Evolutionary conservation across 257 asterid genomes (phyloP).

Genomic region (Nicotiana undulata): DNA sequence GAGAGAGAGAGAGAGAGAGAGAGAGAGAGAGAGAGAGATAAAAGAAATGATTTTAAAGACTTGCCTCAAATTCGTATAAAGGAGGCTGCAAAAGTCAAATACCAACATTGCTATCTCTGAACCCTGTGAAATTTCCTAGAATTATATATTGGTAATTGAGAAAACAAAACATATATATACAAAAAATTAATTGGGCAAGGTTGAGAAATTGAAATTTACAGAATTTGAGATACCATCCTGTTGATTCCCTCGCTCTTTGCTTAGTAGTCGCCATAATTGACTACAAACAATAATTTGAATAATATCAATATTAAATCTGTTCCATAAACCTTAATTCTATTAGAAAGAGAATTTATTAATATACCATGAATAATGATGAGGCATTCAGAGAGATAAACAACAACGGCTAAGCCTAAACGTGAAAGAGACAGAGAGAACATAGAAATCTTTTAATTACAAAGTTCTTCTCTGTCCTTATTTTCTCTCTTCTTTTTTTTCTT

Average conservation of each 20-base stretch:
- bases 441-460: slow-evolving; percentile 72
- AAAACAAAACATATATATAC: not conserved
- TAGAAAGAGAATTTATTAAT: too few relatives aligned
- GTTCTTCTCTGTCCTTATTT: slow-evolving; percentile 14
- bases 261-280: slow-evolving; percentile 61
- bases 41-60: not conserved
- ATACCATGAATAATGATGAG: slow-evolving; percentile 97
- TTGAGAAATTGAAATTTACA: not conserved
- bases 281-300: slow-evolving; percentile 2
- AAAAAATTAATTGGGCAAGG: not conserved
- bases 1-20: too few relatives aligned
- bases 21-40: too few relatives aligned
- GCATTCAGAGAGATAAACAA: slow-evolving; percentile 82
- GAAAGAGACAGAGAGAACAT: slow-evolving; percentile 31
- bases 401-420: slow-evolving; percentile 61
- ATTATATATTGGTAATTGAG: not conserved
- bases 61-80: not conserved
- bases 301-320: too few relatives aligned
- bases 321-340: too few relatives aligned
- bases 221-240: slow-evolving; percentile 35
- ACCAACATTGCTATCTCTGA: not conserved
- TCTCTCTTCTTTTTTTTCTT: too few relatives aligned
- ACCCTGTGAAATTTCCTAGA: not conserved
- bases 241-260: slow-evolving; percentile 72
- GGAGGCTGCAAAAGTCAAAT: slow-evolving; percentile 2